These are phyloP conservation scores for Mortierella antarctica DNA, from an alignment of 192 early-diverging fungal genomes.

Conservation along the genomic window DNA sequence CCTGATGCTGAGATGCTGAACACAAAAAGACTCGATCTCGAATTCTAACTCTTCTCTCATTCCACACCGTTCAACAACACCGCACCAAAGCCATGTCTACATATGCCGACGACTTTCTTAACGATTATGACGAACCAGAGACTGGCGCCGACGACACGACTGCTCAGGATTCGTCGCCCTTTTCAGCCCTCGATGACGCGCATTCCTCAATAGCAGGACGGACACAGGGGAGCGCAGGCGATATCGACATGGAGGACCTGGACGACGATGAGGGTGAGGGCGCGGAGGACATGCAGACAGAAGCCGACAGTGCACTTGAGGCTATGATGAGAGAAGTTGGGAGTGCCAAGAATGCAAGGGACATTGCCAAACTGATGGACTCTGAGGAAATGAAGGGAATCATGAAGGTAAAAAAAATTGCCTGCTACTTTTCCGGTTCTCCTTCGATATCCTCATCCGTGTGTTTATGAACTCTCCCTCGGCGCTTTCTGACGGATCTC, in stretches of 20 bases:
- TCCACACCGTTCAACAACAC: background rate
- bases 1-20: too few relatives aligned
- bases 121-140: conserved; percentile 66
- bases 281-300: conserved; percentile 45
- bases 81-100: conserved; percentile 60
- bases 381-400: conserved; percentile 70
- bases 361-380: conserved; percentile 72
- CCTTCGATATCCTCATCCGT: background rate
- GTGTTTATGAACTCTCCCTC: background rate
- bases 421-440: background rate
- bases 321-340: conserved; percentile 53
- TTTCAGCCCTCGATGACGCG: too few relatives aligned
- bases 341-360: conserved; percentile 64
- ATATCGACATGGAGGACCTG: conserved; percentile 45
- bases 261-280: conserved; percentile 63
- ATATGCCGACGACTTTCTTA: conserved; percentile 87
- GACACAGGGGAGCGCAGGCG: conserved; percentile 35
- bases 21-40: too few relatives aligned
- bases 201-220: conserved; percentile 4
- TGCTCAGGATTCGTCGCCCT: background rate
- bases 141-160: conserved; percentile 14
- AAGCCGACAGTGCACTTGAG: conserved; percentile 25
- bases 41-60: background rate
- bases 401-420: conserved; percentile 67
- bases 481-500: background rate